A percentile compares a stretch with the other conserved stretches of the same genome.
Conservation (phyloP, 495 filamentous ascomycete genomes). For the Penicillium flavigenum region DNA sequence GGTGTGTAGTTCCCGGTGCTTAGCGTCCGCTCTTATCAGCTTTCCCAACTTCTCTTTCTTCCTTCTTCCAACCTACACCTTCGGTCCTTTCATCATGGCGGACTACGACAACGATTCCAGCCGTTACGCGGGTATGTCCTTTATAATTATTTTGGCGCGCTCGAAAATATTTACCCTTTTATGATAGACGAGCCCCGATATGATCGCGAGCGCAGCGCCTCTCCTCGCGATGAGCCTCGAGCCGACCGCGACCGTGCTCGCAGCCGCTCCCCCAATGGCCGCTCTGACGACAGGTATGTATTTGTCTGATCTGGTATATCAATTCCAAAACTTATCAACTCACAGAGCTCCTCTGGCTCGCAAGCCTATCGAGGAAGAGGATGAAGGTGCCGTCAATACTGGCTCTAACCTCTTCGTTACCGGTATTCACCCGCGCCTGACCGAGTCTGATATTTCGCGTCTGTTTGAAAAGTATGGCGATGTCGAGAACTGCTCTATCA, state of each 20-base stretch:
- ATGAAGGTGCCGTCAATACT: slow-evolving; percentile 79
- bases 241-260: slow-evolving; percentile 72
- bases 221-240: slow-evolving; percentile 74
- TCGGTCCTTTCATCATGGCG: slow-evolving; percentile 39
- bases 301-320: slow-evolving; percentile 1
- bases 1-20: slow-evolving; percentile 24
- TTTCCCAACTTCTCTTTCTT: slow-evolving; percentile 24
- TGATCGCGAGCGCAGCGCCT: slow-evolving; percentile 87
- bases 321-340: background rate
- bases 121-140: slow-evolving; percentile 76
- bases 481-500: slow-evolving; percentile 99
- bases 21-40: slow-evolving; percentile 30
- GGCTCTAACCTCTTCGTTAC: slow-evolving; percentile 99
- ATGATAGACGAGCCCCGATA: slow-evolving; percentile 76
- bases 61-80: slow-evolving; percentile 21
- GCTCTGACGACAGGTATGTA: slow-evolving; percentile 71
- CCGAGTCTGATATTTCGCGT: slow-evolving; percentile 85
- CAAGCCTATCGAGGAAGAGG: slow-evolving; percentile 56
- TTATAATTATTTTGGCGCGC: background rate
- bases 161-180: slow-evolving; percentile 21
- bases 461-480: slow-evolving; percentile 98
- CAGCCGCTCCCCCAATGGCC: slow-evolving; percentile 71
- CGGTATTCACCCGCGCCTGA: slow-evolving; percentile 92
- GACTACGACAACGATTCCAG: slow-evolving; percentile 87
- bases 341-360: slow-evolving; percentile 11